These are phyloP conservation scores for Salix viminalis DNA, from an alignment of 345 rosid species.

Conservation along the genomic window DNA sequence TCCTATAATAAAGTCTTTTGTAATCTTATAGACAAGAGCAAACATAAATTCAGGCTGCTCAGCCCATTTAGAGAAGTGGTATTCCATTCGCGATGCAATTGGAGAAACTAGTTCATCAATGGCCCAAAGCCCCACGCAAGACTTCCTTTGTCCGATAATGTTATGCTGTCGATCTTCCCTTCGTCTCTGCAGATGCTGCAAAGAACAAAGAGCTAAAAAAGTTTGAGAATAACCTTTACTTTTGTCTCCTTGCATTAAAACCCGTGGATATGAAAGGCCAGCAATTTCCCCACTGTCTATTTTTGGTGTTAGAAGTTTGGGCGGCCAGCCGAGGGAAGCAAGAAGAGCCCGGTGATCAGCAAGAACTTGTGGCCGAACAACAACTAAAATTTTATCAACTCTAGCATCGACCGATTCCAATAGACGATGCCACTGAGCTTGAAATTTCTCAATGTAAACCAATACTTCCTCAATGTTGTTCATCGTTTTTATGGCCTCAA, in stretches of 20 bases:
- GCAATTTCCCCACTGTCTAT: constrained; percentile 32
- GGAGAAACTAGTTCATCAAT: constrained; percentile 69
- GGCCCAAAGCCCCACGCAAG: constrained; percentile 47
- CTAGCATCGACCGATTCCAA: constrained; percentile 57
- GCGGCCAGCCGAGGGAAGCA: constrained; percentile 81
- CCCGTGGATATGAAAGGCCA: constrained; percentile 53
- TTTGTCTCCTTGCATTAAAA: constrained; percentile 50
- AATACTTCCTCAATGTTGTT: constrained; percentile 47
- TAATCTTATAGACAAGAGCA: constrained; percentile 57
- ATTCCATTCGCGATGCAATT: constrained; percentile 63
- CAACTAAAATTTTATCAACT: constrained; percentile 55
- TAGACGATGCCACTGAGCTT: constrained; percentile 53
- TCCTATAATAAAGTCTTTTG: constrained; percentile 58
- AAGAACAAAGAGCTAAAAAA: constrained; percentile 62
- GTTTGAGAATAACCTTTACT: constrained; percentile 51
- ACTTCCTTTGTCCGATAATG: constrained; percentile 17
- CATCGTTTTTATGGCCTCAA: constrained; percentile 45
- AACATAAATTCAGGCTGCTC: constrained; percentile 65
- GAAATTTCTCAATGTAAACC: constrained; percentile 39
- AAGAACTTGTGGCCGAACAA: constrained; percentile 56
- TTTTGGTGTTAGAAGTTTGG: constrained; percentile 43
- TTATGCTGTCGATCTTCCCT: constrained; percentile 46
- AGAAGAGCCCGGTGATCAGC: constrained; percentile 75
- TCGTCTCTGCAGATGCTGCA: constrained; percentile 53
- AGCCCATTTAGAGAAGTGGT: constrained; percentile 70